These are phyloP conservation scores for Grosmannia clavigera DNA, from an alignment of 2,329 filamentous ascomycete species.

Conservation along the genomic window DNA sequence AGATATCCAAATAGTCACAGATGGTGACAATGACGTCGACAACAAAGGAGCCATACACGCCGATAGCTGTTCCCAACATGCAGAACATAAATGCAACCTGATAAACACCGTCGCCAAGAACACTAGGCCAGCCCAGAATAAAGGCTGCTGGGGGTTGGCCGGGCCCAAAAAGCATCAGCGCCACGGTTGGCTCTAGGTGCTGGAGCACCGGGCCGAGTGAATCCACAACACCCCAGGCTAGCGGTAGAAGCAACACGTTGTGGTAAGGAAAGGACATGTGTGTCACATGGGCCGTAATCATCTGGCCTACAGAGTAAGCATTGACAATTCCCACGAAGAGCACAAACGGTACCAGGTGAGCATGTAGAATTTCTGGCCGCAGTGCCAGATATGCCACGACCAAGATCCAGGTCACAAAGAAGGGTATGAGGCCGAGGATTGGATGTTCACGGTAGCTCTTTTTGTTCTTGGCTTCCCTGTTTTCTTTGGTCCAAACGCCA, in stretches of 20 bases:
- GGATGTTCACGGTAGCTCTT: conserved; percentile 49
- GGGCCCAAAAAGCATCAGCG: conserved; percentile 4
- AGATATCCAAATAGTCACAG: conserved; percentile 96
- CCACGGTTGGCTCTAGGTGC: conserved; percentile 24
- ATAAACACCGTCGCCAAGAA: conserved; percentile 64
- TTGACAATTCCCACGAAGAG: conserved; percentile 85
- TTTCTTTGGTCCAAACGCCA: conserved; percentile 48
- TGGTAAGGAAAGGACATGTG: conserved; percentile 80
- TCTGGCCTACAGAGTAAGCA: conserved; percentile 88
- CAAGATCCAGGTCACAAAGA: conserved; percentile 65
- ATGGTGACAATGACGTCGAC: conserved; percentile 96
- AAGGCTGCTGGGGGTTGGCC: conserved; percentile 5
- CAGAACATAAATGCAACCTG: conserved; percentile 75
- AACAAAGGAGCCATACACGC: conserved; percentile 95
- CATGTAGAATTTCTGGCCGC: conserved; percentile 69
- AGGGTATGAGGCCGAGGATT: conserved; percentile 71
- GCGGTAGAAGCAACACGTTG: conserved; percentile 71
- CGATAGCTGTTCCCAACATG: conserved; percentile 71
- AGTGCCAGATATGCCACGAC: conserved; percentile 70
- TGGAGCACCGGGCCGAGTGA: conserved; percentile 60
- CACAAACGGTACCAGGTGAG: conserved; percentile 79
- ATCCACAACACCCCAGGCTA: conserved; percentile 69
- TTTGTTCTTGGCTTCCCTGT: conserved; percentile 2
- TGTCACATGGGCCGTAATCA: conserved; percentile 89
- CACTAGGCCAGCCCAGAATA: conserved; percentile 58